Evolutionary conservation across 1,139 yeast species (phyloP).

Genomic region (Pichia inconspicua): DNA sequence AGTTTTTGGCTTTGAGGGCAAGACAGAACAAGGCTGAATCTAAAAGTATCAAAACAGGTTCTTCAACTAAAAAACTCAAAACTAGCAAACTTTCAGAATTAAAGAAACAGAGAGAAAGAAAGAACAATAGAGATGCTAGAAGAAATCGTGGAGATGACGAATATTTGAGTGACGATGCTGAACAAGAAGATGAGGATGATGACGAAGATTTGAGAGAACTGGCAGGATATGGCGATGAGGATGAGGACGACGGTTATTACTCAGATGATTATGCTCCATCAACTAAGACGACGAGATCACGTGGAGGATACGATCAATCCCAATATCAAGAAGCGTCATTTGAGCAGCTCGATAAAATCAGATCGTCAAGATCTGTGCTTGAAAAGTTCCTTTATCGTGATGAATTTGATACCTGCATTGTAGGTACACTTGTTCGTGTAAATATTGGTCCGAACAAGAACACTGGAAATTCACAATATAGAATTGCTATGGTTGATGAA

Average conservation of each 20-base stretch:
- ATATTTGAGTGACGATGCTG: conserved; percentile 29
- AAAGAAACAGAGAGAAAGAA: conserved; percentile 75
- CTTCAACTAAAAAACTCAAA: conserved; percentile 36
- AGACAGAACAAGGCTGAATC: conserved; percentile 30
- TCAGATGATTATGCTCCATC: conserved; percentile 28
- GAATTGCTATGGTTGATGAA: conserved; percentile 75
- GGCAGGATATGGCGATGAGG: conserved; percentile 23
- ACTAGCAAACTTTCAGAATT: conserved; percentile 63
- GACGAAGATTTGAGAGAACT: conserved; percentile 25
- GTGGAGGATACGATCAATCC: conserved; percentile 21
- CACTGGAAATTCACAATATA: conserved; percentile 59
- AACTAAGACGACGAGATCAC: conserved; percentile 24
- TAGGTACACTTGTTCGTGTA: conserved; percentile 74
- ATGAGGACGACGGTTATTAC: conserved; percentile 21
- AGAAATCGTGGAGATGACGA: conserved; percentile 26
- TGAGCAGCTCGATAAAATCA: conserved; percentile 50
- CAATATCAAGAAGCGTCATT: conserved; percentile 34
- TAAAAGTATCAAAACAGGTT: conserved; percentile 23
- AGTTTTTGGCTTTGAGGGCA: conserved; percentile 74
- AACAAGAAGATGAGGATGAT: conserved; percentile 45
- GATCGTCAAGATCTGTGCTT: conserved; percentile 71
- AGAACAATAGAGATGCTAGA: conserved; percentile 29
- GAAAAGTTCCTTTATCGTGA: conserved; percentile 76
- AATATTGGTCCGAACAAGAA: conserved; percentile 67
- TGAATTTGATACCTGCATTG: conserved; percentile 59